Percentiles rank a stretch among this genome's conserved stretches.
Conservation (phyloP, 2,329 filamentous ascomycete species). For the Fragosphaeria purpurea region DNA sequence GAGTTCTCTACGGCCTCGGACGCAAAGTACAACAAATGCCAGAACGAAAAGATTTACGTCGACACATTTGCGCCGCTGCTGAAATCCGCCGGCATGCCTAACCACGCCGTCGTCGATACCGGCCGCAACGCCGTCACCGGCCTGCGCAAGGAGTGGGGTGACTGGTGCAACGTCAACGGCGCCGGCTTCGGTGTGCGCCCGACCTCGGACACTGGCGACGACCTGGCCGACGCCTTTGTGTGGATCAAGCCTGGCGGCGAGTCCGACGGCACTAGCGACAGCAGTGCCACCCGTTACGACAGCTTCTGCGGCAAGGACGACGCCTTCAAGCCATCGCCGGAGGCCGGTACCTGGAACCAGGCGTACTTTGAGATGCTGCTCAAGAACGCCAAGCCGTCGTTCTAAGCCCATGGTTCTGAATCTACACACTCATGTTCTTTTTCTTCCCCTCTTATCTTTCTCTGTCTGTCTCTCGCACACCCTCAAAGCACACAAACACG, state of each 20-base stretch:
- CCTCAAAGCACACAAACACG: no score
- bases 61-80: slow-evolving; percentile 28
- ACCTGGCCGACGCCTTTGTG: slow-evolving; percentile 51
- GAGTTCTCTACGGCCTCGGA: slow-evolving; percentile 32
- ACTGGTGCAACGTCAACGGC: slow-evolving; percentile 44
- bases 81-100: slow-evolving; percentile 28
- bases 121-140: slow-evolving; percentile 31
- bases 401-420: slow-evolving; percentile 12
- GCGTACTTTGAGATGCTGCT: slow-evolving; percentile 34
- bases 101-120: slow-evolving; percentile 33
- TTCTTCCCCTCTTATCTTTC: no score
- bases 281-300: slow-evolving; percentile 24
- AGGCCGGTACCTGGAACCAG: slow-evolving; percentile 34
- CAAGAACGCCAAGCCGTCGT: slow-evolving; percentile 28
- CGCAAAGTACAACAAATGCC: slow-evolving; percentile 30
- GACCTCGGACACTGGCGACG: slow-evolving; percentile 44
- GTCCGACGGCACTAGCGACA: slow-evolving; percentile 34
- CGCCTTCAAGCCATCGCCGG: slow-evolving; percentile 29
- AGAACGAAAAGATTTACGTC: slow-evolving; percentile 34
- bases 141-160: slow-evolving; percentile 33
- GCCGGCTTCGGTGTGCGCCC: slow-evolving; percentile 52
- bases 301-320: slow-evolving; percentile 28
- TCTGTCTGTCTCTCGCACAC: no score
- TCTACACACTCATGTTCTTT: no score
- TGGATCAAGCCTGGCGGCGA: slow-evolving; percentile 56